A percentile compares a stretch with the other conserved stretches of the same genome.
These are phyloP conservation scores for Tetrastigma voinierianum DNA, from an alignment of 164 flowering plant genomes.

Conservation along the genomic window DNA sequence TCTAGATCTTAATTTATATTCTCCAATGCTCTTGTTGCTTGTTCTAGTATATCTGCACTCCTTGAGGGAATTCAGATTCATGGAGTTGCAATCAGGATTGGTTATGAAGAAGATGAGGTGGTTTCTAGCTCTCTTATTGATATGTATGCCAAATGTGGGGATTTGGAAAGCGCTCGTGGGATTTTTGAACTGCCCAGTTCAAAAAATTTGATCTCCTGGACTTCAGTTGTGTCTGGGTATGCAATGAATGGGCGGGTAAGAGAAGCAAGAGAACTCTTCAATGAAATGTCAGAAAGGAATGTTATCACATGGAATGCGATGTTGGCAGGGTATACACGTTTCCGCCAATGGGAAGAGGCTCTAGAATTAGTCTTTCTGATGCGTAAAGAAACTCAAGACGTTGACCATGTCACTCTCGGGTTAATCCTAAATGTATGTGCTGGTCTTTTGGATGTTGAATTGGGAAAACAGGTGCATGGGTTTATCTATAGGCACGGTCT, in stretches of 20 bases:
- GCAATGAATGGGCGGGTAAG: slow-evolving; percentile 30
- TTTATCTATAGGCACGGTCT: slow-evolving; percentile 48
- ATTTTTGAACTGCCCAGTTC: slow-evolving; percentile 35
- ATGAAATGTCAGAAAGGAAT: slow-evolving; percentile 60
- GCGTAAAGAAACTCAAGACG: slow-evolving; percentile 18
- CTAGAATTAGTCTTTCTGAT: slow-evolving; percentile 36
- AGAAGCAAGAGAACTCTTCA: slow-evolving; percentile 56
- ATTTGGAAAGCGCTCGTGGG: slow-evolving; percentile 37
- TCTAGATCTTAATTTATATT: slow-evolving; percentile 44
- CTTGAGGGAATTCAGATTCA: slow-evolving; percentile 53
- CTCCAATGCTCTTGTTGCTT: slow-evolving; percentile 55
- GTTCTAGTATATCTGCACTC: slow-evolving; percentile 39
- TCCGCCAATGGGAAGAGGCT: slow-evolving; percentile 53
- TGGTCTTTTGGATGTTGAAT: slow-evolving; percentile 42
- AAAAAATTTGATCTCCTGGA: slow-evolving; percentile 40
- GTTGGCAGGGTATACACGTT: slow-evolving; percentile 51
- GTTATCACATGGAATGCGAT: slow-evolving; percentile 75
- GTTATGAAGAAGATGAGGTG: slow-evolving; percentile 35
- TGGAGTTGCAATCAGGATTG: slow-evolving; percentile 38
- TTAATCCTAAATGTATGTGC: slow-evolving; percentile 44
- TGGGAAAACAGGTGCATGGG: slow-evolving; percentile 65
- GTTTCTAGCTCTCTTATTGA: slow-evolving; percentile 45
- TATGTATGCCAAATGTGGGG: slow-evolving; percentile 57
- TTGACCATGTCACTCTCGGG: slow-evolving; percentile 41
- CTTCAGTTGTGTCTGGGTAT: slow-evolving; percentile 56